Base-by-base conservation (phyloP, 257 asterid genomes). In the Plantago ovata region DNA sequence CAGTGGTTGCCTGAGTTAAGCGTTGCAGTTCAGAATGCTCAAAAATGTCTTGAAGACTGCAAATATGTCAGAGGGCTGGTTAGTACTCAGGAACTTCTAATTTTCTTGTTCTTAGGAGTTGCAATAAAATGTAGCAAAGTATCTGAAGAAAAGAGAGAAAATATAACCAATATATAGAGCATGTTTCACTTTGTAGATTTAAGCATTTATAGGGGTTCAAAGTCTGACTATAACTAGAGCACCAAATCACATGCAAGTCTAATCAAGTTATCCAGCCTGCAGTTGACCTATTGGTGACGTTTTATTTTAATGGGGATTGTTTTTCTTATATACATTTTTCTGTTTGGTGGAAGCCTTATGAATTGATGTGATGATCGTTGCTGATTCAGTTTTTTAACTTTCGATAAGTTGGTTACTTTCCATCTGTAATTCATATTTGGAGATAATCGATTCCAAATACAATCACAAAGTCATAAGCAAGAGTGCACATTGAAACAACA, bases 51-150 rank as follows among this genome's bases (percentile, higher is more conserved):
- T 20, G 96, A 84, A 64, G 96, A 93, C 72, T 93, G 99, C 82
- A 83, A 74, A 71, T 86, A 89, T 60, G 99, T 88, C 71, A 62
- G 86, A 77, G 96, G 99, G 55, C 78, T 93, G 96, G 99, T 93
- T 61, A 89, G 96, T 83, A 56, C 48, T 62, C 60, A 33, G 56
- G 32, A 51, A 48, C 47, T 20, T 42, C n/a, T 39, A 57, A 40
- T 38, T 38, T 46, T 32, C 62, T 60, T n/a, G 23, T 44, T 38
- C 42, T 23, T 54, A 20, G 7, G 6, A 28, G 36, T 10, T 19
- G 9, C 57, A 32, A 48, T 18, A 43, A 48, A 19, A 36, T 41
- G 32, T 59, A 44, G 50, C 28, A 21, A 12, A 36, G 12, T 15
- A 58, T 33, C 56, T 50, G 41, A 43, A 64, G 22, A 39, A 56